A percentile compares a stretch with the other conserved stretches of the same genome.
phyloP scores from a whole-genome alignment of 345 rosid genomes.

The Mercurialis annua region DNA sequence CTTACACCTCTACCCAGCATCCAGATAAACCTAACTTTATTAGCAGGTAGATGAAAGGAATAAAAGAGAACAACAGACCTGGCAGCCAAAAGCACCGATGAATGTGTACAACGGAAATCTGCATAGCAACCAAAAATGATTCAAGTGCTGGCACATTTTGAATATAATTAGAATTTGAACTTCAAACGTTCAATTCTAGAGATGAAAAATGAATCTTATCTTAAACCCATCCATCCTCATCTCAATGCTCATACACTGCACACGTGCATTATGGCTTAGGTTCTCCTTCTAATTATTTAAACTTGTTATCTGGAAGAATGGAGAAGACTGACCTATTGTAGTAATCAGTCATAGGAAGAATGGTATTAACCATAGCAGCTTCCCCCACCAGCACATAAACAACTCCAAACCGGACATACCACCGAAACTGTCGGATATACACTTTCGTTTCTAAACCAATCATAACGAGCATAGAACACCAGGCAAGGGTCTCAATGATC shows the following conservation, averaged over 20 bases:
- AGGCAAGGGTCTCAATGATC: conserved; percentile 23
- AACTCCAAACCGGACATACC: conserved; percentile 37
- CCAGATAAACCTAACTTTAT: not conserved
- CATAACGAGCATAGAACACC: conserved; percentile 33
- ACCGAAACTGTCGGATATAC: conserved; percentile 27
- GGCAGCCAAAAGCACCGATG: conserved; percentile 22
- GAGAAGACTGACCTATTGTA: conserved; percentile 20
- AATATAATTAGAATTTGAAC: not conserved
- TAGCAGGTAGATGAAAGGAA: not conserved
- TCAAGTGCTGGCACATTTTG: not conserved
- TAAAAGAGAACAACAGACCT: conserved; percentile 20
- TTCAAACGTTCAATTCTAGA: not conserved
- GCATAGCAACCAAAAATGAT: conserved; percentile 11
- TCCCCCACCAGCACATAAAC: conserved; percentile 29
- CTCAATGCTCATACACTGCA: not conserved
- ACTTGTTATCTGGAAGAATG: not conserved
- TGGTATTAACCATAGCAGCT: conserved; percentile 26
- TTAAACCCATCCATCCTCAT: conserved; percentile 1
- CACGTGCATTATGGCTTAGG: not conserved
- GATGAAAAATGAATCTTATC: not conserved
- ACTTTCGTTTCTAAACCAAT: conserved; percentile 29
- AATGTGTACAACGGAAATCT: conserved; percentile 23
- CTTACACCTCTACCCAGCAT: not conserved
- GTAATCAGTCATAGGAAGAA: conserved; percentile 18
- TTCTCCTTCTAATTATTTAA: not conserved